Conservation (phyloP, 306 rosid genomes). For the Acmispon strigosus region DNA sequence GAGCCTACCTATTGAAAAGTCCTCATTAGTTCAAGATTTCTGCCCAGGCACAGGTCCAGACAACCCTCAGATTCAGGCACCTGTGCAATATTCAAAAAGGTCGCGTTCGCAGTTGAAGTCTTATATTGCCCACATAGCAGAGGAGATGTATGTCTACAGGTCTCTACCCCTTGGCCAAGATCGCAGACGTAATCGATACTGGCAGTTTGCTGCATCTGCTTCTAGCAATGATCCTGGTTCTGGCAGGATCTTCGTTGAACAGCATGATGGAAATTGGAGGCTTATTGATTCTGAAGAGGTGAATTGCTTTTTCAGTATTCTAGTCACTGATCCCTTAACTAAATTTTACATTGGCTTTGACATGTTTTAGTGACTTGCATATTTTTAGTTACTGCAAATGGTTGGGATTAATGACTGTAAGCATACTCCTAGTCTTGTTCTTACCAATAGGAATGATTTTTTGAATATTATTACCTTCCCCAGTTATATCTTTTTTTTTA, state of each 20-base stretch:
- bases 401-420: not conserved
- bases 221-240: conserved; percentile 97
- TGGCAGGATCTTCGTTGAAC: conserved; percentile 87
- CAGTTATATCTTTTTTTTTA: not conserved
- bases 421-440: not conserved
- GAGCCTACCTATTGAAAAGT: conserved; percentile 46
- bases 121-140: conserved; percentile 83
- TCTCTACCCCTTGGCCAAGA: conserved; percentile 99
- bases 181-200: conserved; percentile 90
- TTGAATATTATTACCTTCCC: not conserved
- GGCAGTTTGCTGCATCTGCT: conserved; percentile 95
- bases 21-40: conserved; percentile 48
- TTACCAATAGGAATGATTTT: not conserved
- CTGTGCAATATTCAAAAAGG: conserved; percentile 77
- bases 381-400: not conserved
- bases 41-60: conserved; percentile 56
- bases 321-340: not conserved
- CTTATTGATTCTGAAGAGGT: conserved; percentile 97
- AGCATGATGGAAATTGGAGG: conserved; percentile 78
- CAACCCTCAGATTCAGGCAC: conserved; percentile 56
- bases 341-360: not conserved
- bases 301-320: conserved; percentile 17
- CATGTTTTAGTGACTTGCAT: not conserved
- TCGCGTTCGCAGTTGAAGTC: conserved; percentile 94
- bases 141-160: conserved; percentile 93